A percentile compares a stretch with the other conserved stretches of the same genome.
Evolutionary conservation across 1,284 basidiomycete genomes (phyloP).

Genomic region (Ustilago hordei): DNA sequence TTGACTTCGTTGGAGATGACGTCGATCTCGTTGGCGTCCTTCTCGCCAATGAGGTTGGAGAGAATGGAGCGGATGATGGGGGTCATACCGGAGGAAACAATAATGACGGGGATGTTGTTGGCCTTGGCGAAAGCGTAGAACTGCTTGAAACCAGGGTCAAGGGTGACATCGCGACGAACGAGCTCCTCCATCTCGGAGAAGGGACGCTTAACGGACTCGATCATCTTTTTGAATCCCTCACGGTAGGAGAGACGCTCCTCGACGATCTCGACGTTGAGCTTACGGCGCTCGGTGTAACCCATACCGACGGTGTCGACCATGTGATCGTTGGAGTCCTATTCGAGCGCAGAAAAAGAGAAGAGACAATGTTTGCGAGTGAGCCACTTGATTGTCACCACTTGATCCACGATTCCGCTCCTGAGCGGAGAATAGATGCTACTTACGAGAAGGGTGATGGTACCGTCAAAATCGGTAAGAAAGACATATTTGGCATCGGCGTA

Average conservation of each 20-base stretch:
- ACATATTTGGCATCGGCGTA: conserved; percentile 66
- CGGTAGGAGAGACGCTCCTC: conserved; percentile 64
- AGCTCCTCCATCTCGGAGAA: conserved; percentile 67
- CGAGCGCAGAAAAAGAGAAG: background rate
- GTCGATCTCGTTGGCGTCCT: conserved; percentile 67
- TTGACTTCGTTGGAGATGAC: conserved; percentile 68
- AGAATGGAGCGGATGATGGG: conserved; percentile 68
- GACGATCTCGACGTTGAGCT: conserved; percentile 68
- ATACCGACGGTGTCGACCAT: conserved; percentile 69
- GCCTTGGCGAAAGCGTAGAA: conserved; percentile 68
- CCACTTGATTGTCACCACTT: background rate
- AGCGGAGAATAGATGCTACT: conserved; percentile 7
- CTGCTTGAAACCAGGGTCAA: conserved; percentile 69
- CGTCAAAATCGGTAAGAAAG: conserved; percentile 69
- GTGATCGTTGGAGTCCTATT: conserved; percentile 68
- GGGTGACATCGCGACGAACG: conserved; percentile 64
- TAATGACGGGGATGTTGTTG: conserved; percentile 67
- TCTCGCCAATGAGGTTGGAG: conserved; percentile 67
- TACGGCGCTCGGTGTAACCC: conserved; percentile 68
- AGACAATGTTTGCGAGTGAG: background rate
- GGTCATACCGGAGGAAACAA: conserved; percentile 68
- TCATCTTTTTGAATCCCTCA: conserved; percentile 68
- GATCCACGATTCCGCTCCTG: background rate
- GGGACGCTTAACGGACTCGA: conserved; percentile 65
- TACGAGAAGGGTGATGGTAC: conserved; percentile 63